These are phyloP conservation scores for Dactylella cylindrospora DNA, from an alignment of 2,329 filamentous ascomycete species.

Conservation along the genomic window DNA sequence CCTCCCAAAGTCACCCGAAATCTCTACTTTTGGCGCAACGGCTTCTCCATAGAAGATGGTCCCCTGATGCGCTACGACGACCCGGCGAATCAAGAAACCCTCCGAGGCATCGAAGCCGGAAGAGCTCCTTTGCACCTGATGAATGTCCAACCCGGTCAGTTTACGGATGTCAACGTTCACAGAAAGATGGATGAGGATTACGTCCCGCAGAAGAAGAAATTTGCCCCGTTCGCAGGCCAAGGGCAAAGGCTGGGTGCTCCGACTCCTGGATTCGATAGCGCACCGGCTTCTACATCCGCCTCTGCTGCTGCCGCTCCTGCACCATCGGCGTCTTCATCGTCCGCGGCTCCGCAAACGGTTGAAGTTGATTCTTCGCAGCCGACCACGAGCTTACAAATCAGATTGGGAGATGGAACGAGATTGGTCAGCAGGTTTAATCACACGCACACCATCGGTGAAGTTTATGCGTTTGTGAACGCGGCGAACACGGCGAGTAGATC, in stretches of 20 bases:
- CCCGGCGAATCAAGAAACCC: constrained; percentile 69
- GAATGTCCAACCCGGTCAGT: constrained; percentile 72
- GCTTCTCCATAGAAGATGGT: constrained; percentile 82
- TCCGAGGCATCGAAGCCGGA: constrained; percentile 74
- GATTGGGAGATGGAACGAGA: constrained; percentile 74
- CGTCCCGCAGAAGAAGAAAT: constrained; percentile 70
- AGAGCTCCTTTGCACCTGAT: constrained; percentile 76
- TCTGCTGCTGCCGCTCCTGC: constrained; percentile 52
- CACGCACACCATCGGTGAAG: constrained; percentile 72
- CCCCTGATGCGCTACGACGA: constrained; percentile 76
- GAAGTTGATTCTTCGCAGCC: constrained; percentile 67
- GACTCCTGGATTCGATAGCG: constrained; percentile 61
- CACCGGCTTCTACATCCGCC: constrained; percentile 52
- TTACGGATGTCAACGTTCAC: constrained; percentile 73
- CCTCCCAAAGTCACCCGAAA: constrained; percentile 64
- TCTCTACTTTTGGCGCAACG: constrained; percentile 79
- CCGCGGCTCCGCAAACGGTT: constrained; percentile 49
- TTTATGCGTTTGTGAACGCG: constrained; percentile 73
- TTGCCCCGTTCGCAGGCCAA: constrained; percentile 71
- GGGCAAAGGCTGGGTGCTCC: constrained; percentile 76
- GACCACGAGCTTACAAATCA: constrained; percentile 70
- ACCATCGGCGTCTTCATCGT: constrained; percentile 44
- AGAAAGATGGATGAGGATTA: constrained; percentile 75
- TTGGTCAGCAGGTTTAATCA: constrained; percentile 81
- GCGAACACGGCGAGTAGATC: constrained; percentile 61